Conservation (phyloP, 257 asterid species). For the Solanum tacnaense region DNA sequence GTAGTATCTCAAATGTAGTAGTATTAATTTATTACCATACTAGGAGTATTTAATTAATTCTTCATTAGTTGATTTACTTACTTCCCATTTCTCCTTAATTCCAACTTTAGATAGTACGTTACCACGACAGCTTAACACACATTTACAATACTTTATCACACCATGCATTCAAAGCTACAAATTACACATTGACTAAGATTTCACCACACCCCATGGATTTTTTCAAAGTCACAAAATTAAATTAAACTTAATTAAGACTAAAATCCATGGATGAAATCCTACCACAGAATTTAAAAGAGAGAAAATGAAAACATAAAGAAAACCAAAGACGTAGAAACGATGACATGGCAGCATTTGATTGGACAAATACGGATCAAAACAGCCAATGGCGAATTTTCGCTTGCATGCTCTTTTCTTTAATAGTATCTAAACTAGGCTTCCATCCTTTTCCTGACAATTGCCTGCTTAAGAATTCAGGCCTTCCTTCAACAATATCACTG, state of each 20-base stretch:
- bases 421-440: slow-evolving; percentile 88
- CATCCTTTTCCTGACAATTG: slow-evolving; percentile 79
- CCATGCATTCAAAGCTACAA: slow-evolving; percentile 2
- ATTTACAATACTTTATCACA: neutral
- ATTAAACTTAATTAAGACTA: neutral
- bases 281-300: neutral
- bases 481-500: slow-evolving; percentile 46
- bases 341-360: neutral
- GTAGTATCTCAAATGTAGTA: neutral
- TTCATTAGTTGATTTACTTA: neutral
- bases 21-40: neutral
- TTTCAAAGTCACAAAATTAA: neutral
- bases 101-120: neutral
- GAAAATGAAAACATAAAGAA: neutral
- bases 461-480: slow-evolving; percentile 58
- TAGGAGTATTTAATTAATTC: neutral
- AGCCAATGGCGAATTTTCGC: slow-evolving; percentile 50
- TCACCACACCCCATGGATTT: neutral
- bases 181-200: neutral
- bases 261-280: neutral
- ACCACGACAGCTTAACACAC: neutral
- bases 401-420: slow-evolving; percentile 45
- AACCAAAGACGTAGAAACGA: neutral
- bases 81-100: neutral
- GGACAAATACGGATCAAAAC: slow-evolving; percentile 1